Conservation (phyloP, 2,329 filamentous ascomycete species). For the Ceratocystis alfenasii region DNA sequence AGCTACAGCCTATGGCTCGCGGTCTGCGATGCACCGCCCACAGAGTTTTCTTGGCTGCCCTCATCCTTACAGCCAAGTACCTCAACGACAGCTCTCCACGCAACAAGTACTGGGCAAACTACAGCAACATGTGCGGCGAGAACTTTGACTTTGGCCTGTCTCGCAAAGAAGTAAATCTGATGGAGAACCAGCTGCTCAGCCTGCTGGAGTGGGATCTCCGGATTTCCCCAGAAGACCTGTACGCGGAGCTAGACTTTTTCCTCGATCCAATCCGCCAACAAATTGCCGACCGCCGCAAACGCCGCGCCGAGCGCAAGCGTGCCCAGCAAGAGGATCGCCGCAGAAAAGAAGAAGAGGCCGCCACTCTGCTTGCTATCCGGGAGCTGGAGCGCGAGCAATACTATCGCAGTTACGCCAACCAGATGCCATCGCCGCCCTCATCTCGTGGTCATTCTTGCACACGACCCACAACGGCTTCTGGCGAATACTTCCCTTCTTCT, state of each 20-base stretch:
- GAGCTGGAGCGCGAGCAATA: conserved; percentile 22
- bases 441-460: conserved; percentile 36
- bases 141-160: conserved; percentile 72
- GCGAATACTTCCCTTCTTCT: neutral
- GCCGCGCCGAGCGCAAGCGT: conserved; percentile 38
- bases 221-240: conserved; percentile 74
- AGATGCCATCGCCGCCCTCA: conserved; percentile 37
- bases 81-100: conserved; percentile 97
- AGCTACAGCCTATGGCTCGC: conserved; percentile 86
- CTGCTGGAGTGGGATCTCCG: conserved; percentile 89
- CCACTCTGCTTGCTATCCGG: neutral
- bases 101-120: conserved; percentile 99
- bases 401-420: conserved; percentile 26
- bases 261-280: conserved; percentile 66
- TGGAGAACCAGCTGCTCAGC: conserved; percentile 97
- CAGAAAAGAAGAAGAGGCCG: neutral
- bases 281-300: conserved; percentile 40
- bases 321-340: conserved; percentile 30
- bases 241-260: conserved; percentile 77
- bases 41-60: conserved; percentile 85
- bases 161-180: conserved; percentile 91
- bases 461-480: conserved; percentile 23
- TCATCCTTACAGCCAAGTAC: conserved; percentile 87
- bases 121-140: conserved; percentile 63
- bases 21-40: conserved; percentile 94